Base-by-base conservation (phyloP, 2,329 filamentous ascomycete species). In the Fusarium hostae region DNA sequence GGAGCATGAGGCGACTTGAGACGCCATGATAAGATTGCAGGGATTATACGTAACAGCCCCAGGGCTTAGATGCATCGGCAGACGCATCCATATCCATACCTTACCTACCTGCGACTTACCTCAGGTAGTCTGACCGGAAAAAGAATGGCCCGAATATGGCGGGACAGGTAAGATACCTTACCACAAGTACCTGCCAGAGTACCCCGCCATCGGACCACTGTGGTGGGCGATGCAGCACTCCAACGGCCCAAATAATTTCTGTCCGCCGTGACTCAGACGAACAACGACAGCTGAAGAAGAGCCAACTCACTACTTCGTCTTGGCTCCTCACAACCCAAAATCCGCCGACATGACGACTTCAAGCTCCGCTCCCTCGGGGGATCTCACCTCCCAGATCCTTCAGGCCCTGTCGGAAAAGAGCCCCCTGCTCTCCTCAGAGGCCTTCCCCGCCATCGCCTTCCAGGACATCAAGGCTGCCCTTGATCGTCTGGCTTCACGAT, bases 391-490 rank as follows among this genome's bases (percentile, higher is more conserved):
- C 62, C 84, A 89, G 76, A 86, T 95, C 74, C 87, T 95, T 76
- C 86, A 90, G 68, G 87, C 88, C 60, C 85, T 95, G 76, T 86
- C 87, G 80, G 84, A 88, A 76, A 82, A 88, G 68, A 88, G 90
- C 74, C 87, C 91, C 48, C 84, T 95, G 73, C 83, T 91, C 75
- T 93, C 93, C 58, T 85, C 85, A 77, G 88, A 93, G 77, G 86
- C 87, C 78, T 95, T 95, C 84, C 90, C 92, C 74, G 81, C 87
- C 75, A 83, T 86, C 76, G 85, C 89, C 77, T 92, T 91, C 77
- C 85, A 87, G 68, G 88, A 89, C 66, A 84, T 98, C 79, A 98
- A 98, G 85, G 92, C 93, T 71, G 93, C 94, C 34, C 87, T 98
- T 71, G 96, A 98, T 84, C 90, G 94, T 74, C 88, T 99, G 58